Conservation (phyloP, 2,329 filamentous ascomycete species). For the Ophiostoma fasciatum region DNA sequence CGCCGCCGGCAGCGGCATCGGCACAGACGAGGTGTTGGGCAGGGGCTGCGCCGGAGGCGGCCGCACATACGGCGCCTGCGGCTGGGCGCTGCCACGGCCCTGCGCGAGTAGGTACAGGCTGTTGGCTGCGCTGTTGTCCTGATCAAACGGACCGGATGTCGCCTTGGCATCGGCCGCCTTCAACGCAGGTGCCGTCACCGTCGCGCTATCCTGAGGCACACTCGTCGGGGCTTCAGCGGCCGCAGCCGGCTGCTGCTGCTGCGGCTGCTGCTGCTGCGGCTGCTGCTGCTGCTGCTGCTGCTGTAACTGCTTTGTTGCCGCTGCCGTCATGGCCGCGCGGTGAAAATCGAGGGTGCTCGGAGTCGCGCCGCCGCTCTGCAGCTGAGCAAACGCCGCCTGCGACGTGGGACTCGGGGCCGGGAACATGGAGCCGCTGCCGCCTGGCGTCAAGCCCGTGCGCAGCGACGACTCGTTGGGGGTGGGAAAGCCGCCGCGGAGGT, state of each 20-base stretch:
- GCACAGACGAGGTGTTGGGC: slow-evolving; percentile 26
- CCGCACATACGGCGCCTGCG: slow-evolving; percentile 32
- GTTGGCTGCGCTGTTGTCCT: slow-evolving; percentile 92
- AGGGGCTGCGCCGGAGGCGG: slow-evolving; percentile 27
- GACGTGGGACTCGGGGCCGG: slow-evolving; percentile 79
- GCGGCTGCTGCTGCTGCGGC: slow-evolving; percentile 22
- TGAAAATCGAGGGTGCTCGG: slow-evolving; percentile 90
- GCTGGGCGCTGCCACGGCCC: slow-evolving; percentile 41
- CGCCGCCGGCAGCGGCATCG: not conserved
- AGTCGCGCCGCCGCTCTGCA: slow-evolving; percentile 70
- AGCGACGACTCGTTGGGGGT: slow-evolving; percentile 95
- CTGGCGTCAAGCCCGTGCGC: slow-evolving; percentile 80
- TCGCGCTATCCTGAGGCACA: slow-evolving; percentile 30
- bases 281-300: slow-evolving; percentile 38
- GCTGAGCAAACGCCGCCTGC: slow-evolving; percentile 63
- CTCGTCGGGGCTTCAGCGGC: slow-evolving; percentile 17
- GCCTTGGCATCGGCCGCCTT: slow-evolving; percentile 38
- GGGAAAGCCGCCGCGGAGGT: slow-evolving; percentile 70
- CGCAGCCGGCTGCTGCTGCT: slow-evolving; percentile 13
- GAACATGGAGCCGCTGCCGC: slow-evolving; percentile 95
- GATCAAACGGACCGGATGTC: slow-evolving; percentile 56
- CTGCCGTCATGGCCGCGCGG: slow-evolving; percentile 73
- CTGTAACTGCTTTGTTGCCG: slow-evolving; percentile 47
- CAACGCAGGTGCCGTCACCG: slow-evolving; percentile 20
- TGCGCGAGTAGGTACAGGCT: slow-evolving; percentile 83